Evolutionary conservation across 2,329 filamentous ascomycete species (phyloP), one percentile per base, ranked within the genome.

Genomic region (Coleophoma crateriformis): DNA sequence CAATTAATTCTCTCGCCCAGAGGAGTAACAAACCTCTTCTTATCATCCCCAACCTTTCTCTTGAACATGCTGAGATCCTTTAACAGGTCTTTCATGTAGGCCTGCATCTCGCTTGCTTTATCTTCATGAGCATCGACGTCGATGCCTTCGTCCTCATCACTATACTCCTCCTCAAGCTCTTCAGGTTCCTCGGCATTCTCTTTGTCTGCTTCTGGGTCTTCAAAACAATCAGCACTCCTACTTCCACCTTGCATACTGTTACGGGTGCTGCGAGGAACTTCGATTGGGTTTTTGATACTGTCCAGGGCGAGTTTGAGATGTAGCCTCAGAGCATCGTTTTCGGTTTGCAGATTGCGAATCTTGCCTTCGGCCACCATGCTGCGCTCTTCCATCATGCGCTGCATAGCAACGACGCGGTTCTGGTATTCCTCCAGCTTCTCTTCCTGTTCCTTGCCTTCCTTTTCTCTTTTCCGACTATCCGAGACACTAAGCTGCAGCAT

Each of bases 341-440:
- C 83, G 1, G 88, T 91, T 67, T 88, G 87, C 48, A 99, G 72
- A 55, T 87, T 89, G 58, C 90, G 85, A 65, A 99, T 96, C 77
- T 96, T 96, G 72, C 87, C 90, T 65, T 97, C 92, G 32, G 88
- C 85, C 13, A 97, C 88, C 67, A 95, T 86, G 52, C 87, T 83
- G 55, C 85, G 87, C 71, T 99, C 94, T 67, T 97, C 91, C 91
- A 96, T 96, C 68, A 95, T 81, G 52, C 91, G 84, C 68, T 97
- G 90, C 87, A 99, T 90, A 50, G 86, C 82, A 44, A 82, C 78
- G 15, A 99, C 94, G 61, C 91, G 88, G 56, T 84, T 84, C 72
- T 99, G 94, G 69, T 97, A 99, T 67, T 96, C 90, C 61, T 97
- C 94, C 20, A 99, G 74, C 59, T 85, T 86, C 66, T 94, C 89